Evolutionary conservation across 1,139 yeast species (phyloP).

Genomic region (Zhuliangozyma parablackwelliae): DNA sequence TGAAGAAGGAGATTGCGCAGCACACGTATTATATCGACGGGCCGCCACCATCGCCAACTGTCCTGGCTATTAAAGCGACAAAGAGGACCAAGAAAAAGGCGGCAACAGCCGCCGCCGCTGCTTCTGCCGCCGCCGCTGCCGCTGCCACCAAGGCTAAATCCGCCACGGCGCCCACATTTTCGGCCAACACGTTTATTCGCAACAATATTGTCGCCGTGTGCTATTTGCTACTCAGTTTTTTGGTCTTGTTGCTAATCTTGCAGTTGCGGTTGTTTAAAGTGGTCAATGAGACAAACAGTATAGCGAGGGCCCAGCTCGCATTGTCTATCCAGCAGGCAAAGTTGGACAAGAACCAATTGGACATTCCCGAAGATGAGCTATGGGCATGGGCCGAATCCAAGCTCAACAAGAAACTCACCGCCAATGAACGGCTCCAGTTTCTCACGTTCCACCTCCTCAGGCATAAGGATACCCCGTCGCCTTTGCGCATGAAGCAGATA

Average conservation of each 20-base stretch:
- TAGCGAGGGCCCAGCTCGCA: slow-evolving; percentile 23
- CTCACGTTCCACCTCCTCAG: slow-evolving; percentile 17
- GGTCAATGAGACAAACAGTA: slow-evolving; percentile 21
- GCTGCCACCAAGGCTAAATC: slow-evolving; percentile 1
- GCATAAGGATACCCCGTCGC: slow-evolving; percentile 4
- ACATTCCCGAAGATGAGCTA: slow-evolving; percentile 9
- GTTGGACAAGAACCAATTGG: slow-evolving; percentile 4
- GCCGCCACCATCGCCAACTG: slow-evolving; percentile 8
- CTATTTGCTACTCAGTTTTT: slow-evolving; percentile 17
- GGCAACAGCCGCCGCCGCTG: slow-evolving; percentile 1
- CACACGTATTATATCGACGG: slow-evolving; percentile 21
- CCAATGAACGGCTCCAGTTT: slow-evolving; percentile 21
- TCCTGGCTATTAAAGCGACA: slow-evolving; percentile 3
- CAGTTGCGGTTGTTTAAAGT: slow-evolving; percentile 19
- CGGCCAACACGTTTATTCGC: slow-evolving; percentile 11
- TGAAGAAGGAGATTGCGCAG: slow-evolving; percentile 25
- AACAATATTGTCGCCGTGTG: slow-evolving; percentile 16
- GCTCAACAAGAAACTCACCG: slow-evolving; percentile 16
- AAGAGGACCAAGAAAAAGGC: slow-evolving; percentile 3
- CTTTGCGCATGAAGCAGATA: slow-evolving; percentile 9
- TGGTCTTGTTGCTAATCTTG: slow-evolving; percentile 19
- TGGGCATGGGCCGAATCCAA: slow-evolving; percentile 23
- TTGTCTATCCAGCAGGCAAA: slow-evolving; percentile 19
- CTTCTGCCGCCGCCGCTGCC: slow-evolving; percentile 1
- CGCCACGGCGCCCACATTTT: slow-evolving; percentile 1